phyloP scores from a whole-genome alignment of 164 flowering plant genomes.

The Sedum album region DNA sequence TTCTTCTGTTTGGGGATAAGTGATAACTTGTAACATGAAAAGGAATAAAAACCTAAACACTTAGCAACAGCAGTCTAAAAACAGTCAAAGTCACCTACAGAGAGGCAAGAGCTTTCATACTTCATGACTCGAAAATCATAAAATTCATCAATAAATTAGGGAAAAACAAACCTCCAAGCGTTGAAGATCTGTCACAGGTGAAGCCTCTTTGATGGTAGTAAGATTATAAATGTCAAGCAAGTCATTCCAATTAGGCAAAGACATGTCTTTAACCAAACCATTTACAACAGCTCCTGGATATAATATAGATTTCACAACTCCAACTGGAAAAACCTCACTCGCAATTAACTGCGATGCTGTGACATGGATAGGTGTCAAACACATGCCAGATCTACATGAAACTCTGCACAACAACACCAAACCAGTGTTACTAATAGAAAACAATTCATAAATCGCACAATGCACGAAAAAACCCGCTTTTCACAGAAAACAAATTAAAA shows the following conservation, averaged over 20 bases:
- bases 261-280: slow-evolving; percentile 47
- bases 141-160: neutral
- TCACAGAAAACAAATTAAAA: too few relatives aligned
- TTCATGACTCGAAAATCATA: neutral
- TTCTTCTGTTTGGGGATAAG: too few relatives aligned
- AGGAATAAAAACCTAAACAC: neutral
- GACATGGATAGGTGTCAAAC: slow-evolving; percentile 64
- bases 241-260: slow-evolving; percentile 65
- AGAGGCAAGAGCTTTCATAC: neutral
- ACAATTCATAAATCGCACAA: too few relatives aligned
- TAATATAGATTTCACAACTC: slow-evolving; percentile 61
- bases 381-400: slow-evolving; percentile 73
- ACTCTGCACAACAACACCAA: slow-evolving; percentile 62
- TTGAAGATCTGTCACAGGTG: slow-evolving; percentile 70
- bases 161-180: slow-evolving; percentile 66
- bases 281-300: slow-evolving; percentile 67
- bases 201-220: slow-evolving; percentile 56
- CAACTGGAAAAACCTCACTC: slow-evolving; percentile 63
- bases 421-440: too few relatives aligned
- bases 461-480: too few relatives aligned
- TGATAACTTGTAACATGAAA: neutral
- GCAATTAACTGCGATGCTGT: slow-evolving; percentile 83
- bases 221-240: slow-evolving; percentile 63
- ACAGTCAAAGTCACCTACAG: neutral
- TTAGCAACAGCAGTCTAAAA: neutral